Conservation (phyloP, 2,329 filamentous ascomycete genomes). For the Monosporascus sp. region DNA sequence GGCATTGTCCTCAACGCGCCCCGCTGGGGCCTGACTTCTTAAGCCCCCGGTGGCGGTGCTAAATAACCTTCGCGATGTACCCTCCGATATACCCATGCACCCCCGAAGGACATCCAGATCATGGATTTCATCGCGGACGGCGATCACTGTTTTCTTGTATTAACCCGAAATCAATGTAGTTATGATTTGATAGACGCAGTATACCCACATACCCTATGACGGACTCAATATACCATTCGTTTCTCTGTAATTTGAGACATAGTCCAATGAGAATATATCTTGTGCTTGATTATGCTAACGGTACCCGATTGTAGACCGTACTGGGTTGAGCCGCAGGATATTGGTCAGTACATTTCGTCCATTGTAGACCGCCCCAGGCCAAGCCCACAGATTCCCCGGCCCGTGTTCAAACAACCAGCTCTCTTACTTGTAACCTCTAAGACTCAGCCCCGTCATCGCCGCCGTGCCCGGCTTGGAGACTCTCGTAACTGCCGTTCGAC, state of each 20-base stretch:
- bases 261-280: too few species aligned
- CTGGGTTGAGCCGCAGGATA: too few species aligned
- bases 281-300: too few species aligned
- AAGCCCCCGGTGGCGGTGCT: neutral
- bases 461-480: conserved; percentile 16
- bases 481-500: conserved; percentile 15
- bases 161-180: too few species aligned
- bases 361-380: conserved; percentile 12
- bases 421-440: neutral
- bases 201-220: neutral
- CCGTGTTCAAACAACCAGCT: conserved; percentile 14
- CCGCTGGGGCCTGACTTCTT: conserved; percentile 30
- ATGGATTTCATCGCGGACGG: neutral
- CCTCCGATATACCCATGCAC: neutral
- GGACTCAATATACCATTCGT: too few species aligned
- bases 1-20: conserved; percentile 59
- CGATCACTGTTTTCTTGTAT: too few species aligned
- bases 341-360: too few species aligned
- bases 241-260: too few species aligned
- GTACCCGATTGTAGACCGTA: too few species aligned
- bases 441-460: conserved; percentile 3
- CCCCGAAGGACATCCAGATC: too few species aligned
- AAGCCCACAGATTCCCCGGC: conserved; percentile 11
- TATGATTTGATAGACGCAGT: neutral
- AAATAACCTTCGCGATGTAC: neutral